A percentile compares a stretch with the other conserved stretches of the same genome.
These are phyloP conservation scores for Solanum aculeatissimum DNA, from an alignment of 305 asterid species.

Conservation along the genomic window DNA sequence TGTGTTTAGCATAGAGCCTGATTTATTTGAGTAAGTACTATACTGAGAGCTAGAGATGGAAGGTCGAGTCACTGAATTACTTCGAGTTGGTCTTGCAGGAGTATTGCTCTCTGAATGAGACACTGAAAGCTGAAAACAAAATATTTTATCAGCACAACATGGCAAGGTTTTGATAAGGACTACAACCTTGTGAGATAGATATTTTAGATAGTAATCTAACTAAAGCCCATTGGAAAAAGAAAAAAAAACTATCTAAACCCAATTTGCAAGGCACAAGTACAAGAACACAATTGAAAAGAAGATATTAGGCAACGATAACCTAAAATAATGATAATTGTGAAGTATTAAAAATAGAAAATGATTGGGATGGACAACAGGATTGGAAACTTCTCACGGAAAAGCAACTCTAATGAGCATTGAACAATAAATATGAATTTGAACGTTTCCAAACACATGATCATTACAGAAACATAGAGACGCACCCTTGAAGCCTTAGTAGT, in stretches of 20 bases:
- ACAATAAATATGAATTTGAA: not conserved
- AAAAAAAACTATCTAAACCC: not conserved
- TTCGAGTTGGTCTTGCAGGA: conserved; percentile 60
- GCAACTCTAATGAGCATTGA: not conserved
- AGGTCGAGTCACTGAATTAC: conserved; percentile 78
- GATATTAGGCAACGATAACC: not conserved
- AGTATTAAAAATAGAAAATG: not conserved
- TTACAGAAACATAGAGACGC: conserved; percentile 9
- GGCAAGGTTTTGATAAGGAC: not conserved
- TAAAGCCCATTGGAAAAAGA: not conserved
- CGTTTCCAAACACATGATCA: not conserved
- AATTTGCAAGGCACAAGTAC: not conserved
- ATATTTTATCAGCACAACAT: not conserved
- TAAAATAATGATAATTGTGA: not conserved
- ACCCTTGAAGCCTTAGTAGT: conserved; percentile 91
- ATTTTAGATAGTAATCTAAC: not conserved
- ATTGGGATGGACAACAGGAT: not conserved
- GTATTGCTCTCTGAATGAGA: conserved; percentile 79
- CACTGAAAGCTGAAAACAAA: conserved; percentile 60
- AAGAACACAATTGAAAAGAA: not conserved
- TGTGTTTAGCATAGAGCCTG: conserved; percentile 65
- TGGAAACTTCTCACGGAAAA: not conserved
- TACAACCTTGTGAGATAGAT: not conserved
- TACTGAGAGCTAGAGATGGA: conserved; percentile 68
- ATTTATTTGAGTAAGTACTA: conserved; percentile 59